Evolutionary conservation across 73 alveolate species (phyloP), one percentile per base, ranked within the genome.

Genomic region (Paramecium sexaurelia): DNA sequence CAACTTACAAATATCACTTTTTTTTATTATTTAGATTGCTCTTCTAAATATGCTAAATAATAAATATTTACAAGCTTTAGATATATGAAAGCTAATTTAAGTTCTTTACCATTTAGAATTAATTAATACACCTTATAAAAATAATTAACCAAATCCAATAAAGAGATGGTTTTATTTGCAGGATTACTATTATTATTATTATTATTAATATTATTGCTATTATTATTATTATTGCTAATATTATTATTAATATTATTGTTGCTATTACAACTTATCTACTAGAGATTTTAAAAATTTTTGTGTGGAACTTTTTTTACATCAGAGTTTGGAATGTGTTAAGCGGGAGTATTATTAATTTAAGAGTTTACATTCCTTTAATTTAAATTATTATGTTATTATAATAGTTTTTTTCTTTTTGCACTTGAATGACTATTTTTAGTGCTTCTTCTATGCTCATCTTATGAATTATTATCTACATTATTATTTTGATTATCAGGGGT

Each of bases 131-230:
- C 68, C 19, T 78, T 78, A 78, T 78, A 41, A 45, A 78, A 78
- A 78, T 40, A 78, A 19, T 43, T 41, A 17, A 78, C 90, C 51
- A 78, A 78, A 78, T 78, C 90, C 41, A 78, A 39, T n/a, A 78
- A n/a, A 7, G 87, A 73, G 9, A 73, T 73, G 26, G 83, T 26
- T 61, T 51, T 51, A 51, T 51, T 43, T 8, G 5, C 19, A 8
- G 56, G 19, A 10, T 15, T 43, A 43, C 6, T 43, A 43, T 57
- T 57, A 57, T 57, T 57, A 26, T 15, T 15, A 10, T 10, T 22
- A 26, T 51, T 26, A 33, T 66, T 66, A 8, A 2, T 15, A 13
- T 11, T 51, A 51, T 51, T 51, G 5, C 17, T 51, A 51, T 71
- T 35, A 13, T 9, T 71, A 8, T 71, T 32, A 13, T 71, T 33